Percentiles rank a stretch among this genome's conserved stretches.
Evolutionary conservation across 768 basidiomycete genomes (phyloP).

Genomic region (Lactifluus piperatus): DNA sequence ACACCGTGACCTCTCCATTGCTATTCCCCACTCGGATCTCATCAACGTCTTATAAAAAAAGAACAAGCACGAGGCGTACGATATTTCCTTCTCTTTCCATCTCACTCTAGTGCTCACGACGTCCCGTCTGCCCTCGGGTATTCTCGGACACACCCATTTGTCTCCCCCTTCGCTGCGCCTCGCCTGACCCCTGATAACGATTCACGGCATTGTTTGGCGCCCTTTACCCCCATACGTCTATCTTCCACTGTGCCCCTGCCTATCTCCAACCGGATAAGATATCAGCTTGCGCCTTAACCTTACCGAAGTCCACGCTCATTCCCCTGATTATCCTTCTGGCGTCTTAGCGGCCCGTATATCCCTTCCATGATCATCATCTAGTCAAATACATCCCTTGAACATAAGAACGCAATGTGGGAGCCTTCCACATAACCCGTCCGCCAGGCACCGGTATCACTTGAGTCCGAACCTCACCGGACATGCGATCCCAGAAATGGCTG

Average conservation of each 20-base stretch:
- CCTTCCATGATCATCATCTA: background rate
- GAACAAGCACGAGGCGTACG: background rate
- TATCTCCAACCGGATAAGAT: background rate
- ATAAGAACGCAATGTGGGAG: background rate
- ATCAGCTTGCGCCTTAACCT: background rate
- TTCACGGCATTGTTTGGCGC: background rate
- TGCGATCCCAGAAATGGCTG: background rate
- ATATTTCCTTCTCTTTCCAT: background rate
- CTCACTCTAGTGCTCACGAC: background rate
- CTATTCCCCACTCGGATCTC: too few species aligned
- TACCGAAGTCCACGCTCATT: background rate
- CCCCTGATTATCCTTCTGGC: slow-evolving; percentile 1
- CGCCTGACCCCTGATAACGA: background rate
- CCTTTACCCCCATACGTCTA: slow-evolving; percentile 8
- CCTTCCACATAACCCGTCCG: background rate
- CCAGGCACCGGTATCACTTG: background rate
- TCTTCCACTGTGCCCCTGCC: background rate
- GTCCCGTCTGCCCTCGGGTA: background rate
- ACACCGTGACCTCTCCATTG: background rate
- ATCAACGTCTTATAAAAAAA: too few species aligned
- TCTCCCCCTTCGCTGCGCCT: background rate
- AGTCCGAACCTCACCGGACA: background rate
- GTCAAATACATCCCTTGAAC: background rate
- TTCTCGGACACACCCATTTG: background rate
- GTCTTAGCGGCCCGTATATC: background rate